Evolutionary conservation across 1,284 basidiomycete genomes (phyloP), one percentile per base, ranked within the genome.

Genomic region (Tetrapyrgos nigripes): DNA sequence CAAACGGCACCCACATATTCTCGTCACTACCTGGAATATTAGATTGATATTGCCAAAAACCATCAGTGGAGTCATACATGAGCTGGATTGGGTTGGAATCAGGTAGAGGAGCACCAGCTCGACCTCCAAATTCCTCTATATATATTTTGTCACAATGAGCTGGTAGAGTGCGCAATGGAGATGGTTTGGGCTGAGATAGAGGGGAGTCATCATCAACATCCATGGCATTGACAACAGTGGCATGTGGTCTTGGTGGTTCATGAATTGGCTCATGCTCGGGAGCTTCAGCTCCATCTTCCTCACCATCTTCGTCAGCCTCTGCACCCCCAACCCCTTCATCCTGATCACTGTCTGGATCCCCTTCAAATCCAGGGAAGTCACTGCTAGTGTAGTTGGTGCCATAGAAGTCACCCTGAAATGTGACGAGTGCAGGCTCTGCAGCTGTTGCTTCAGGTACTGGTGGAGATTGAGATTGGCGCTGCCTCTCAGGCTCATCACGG

Each of bases 341-440:
- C n/a, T n/a, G n/a, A n/a, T 40, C 37, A 40, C 14, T 11, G 24
- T n/a, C n/a, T n/a, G n/a, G n/a, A n/a, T n/a, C n/a, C n/a, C n/a
- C n/a, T n/a, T 53, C 40, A 44, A 53, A 45, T 24, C 51, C 51
- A 13, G 51, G 51, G 28, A 53, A 53, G 28, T 53, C 51, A 9
- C 10, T 37, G 5, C 21, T 19, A 23, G 29, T 43, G 24, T 53
- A 53, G 26, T 53, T 37, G 9, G 21, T 5, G 35, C 51, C 51
- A 40, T 40, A 53, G 28, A 53, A 53, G 37, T 53, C 51, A 29
- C 51, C 51, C 11, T 19, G 21, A 53, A 53, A 53, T 43, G 51
- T 13, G 21, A 40, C n/a, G 4, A 31, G 31, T 5, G 28, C n/a
- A n/a, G 37, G 37, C n/a, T 51, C 50, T 26, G 46, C 19, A 48